Evolutionary conservation across 2,329 filamentous ascomycete species (phyloP).

Genomic region (Pyricularia sp.): DNA sequence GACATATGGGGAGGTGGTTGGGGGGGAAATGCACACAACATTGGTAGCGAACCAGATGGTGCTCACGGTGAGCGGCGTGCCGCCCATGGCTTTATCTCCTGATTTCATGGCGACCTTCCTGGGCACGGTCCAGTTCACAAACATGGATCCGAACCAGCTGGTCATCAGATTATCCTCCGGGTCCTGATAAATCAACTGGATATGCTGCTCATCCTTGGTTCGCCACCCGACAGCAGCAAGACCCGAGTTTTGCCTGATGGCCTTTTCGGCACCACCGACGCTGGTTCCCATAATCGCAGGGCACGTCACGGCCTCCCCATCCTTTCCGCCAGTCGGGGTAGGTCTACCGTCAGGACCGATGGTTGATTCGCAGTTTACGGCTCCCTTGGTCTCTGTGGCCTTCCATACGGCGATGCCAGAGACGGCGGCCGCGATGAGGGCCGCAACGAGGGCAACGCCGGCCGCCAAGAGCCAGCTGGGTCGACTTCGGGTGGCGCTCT

Average conservation of each 20-base stretch:
- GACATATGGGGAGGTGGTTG: not conserved
- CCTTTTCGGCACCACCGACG: not conserved
- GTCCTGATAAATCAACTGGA: conserved; percentile 7
- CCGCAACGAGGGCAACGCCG: not conserved
- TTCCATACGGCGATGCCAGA: conserved; percentile 6
- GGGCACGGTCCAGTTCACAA: not conserved
- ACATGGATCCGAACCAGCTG: conserved; percentile 4
- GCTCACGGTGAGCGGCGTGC: not conserved
- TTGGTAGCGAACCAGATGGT: not conserved
- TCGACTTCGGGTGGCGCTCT: not conserved
- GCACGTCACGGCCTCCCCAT: not conserved
- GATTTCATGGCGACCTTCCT: not conserved
- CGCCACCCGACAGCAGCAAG: conserved; percentile 6
- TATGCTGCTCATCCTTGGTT: conserved; percentile 3
- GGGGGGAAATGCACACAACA: not conserved
- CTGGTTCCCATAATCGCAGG: not conserved
- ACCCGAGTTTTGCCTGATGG: conserved; percentile 6
- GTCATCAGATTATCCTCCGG: conserved; percentile 2
- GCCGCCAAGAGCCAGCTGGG: not conserved
- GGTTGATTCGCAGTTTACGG: not conserved
- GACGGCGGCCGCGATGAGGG: conserved; percentile 5
- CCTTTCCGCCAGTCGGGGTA: not conserved
- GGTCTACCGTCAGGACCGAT: not conserved
- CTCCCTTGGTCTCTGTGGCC: conserved; percentile 1
- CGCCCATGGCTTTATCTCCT: not conserved